Base-by-base conservation (phyloP, 2,329 filamentous ascomycete species). In the Gliomastix tumulicola region DNA sequence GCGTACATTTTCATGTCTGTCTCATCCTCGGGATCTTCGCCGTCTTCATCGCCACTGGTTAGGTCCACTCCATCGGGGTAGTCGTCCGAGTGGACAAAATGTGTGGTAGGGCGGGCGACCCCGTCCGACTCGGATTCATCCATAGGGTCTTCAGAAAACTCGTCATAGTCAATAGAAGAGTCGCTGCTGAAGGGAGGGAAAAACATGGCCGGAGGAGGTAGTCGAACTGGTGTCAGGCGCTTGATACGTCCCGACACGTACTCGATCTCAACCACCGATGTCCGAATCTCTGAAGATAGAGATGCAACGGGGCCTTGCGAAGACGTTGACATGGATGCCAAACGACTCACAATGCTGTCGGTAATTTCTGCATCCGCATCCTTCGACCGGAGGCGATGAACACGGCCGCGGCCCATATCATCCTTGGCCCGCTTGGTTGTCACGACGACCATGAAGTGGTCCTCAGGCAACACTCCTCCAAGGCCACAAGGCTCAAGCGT, bases 401-500 rank as follows among this genome's bases (percentile, higher is more conserved):
- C n/a, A n/a, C n/a, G n/a, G 37, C 15, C 35, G 36, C 12, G 35
- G 40, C 13, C 7, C 32, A 12, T 15, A 16, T 59, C 50, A 11
- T 47, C 43, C 19, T 57, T 66, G 0, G 62, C 54, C 13, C 71
- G 61, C 28, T 57, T 63, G 1, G 74, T 77, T 3, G 63, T 63
- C 3, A 80, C 75, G 3, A 69, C 60, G 1, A 81, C 59, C 28
- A 69, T 62, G 41, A 82, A 82, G 43, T 82, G 77, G 43, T 82
- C 79, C n/a, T 80, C 76, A 0, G 78, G 77, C 19, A 68, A 57
- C 1, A 79, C 69, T 12, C 75, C 75, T 6, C 73, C 76, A 0
- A 82, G 51, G 2, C 79, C 79, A 32, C 68, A 78, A 0, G 74
- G 71, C 40, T 78, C 71, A 4, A 83, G 52, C 1, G 62, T 56